Evolutionary conservation across 768 basidiomycete genomes (phyloP).

Genomic region (Leucosporidium scottii): DNA sequence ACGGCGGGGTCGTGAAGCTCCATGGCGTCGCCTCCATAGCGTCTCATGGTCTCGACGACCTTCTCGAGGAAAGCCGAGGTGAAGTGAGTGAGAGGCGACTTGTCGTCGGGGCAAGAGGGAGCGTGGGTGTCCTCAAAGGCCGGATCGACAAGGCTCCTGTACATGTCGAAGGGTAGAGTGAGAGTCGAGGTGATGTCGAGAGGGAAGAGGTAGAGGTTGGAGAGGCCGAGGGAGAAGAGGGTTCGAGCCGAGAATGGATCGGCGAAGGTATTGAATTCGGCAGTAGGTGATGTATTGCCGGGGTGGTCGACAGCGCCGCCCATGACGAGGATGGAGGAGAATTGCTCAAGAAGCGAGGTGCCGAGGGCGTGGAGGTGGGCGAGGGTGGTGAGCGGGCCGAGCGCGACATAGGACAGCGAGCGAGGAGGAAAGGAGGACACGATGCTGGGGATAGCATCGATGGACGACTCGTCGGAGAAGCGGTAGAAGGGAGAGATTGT

Average conservation of each 20-base stretch:
- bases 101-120: not conserved
- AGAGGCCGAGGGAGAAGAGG: constrained; percentile 48
- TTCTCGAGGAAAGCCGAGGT: constrained; percentile 71
- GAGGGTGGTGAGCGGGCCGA: constrained; percentile 75
- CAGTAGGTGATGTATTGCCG: constrained; percentile 69
- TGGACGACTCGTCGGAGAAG: constrained; percentile 14
- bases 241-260: constrained; percentile 69
- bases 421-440: constrained; percentile 51
- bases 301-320: constrained; percentile 89
- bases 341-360: constrained; percentile 43
- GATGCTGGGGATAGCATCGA: constrained; percentile 46
- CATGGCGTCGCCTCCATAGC: constrained; percentile 74
- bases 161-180: constrained; percentile 60
- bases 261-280: constrained; percentile 65
- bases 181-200: constrained; percentile 78
- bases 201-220: constrained; percentile 56
- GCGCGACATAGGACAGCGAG: constrained; percentile 62
- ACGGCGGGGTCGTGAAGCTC: constrained; percentile 86
- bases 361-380: constrained; percentile 42
- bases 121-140: not conserved
- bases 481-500: constrained; percentile 15
- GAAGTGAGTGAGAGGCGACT: constrained; percentile 25
- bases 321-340: constrained; percentile 71
- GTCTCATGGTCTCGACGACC: constrained; percentile 66
- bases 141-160: constrained; percentile 44